Evolutionary conservation across 768 basidiomycete genomes (phyloP), one percentile per base, ranked within the genome.

Genomic region (Boletellus ananas): DNA sequence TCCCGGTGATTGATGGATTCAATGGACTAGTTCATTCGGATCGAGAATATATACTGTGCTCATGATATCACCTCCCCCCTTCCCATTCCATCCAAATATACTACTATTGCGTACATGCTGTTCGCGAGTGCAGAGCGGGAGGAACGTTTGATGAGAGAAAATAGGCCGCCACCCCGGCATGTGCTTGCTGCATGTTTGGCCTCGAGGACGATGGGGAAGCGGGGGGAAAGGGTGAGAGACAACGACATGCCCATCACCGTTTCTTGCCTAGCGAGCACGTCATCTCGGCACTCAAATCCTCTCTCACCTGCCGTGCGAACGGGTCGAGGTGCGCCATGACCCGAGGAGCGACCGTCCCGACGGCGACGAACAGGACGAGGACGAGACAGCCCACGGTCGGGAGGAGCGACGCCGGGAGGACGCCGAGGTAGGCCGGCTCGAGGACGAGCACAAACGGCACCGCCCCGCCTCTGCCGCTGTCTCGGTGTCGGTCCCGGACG

Each of bases 381-480:
- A 69, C 23, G 37, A 74, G 61, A 35, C 68, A 55, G 23, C 44
- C 48, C 8, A 70, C 21, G 11, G 67, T 68, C 17, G 73, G 71
- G 0, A 70, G 17, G n/a, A 84, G 62, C 0, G 82, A 77, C 16
- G 72, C 71, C 9, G 85, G 85, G 25, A 88, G 62, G 20, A 83
- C 64, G 14, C 80, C 82, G n/a, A 81, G 58, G 47, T 78, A 73
- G 2, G 81, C 64, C 23, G 81, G 86, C 57, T 88, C 86, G 38
- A 87, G 60, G 17, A 72, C 64, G 14, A 87, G 56, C 48, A 74
- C 63, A 55, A 87, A 72, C 3, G 83, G 73, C 6, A 86, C 74
- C 1, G 80, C n/a, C n/a, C n/a, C 72, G 9, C 83, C 29, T 0
- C 61, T 10, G 36, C 11, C 20, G 6, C 14, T 7, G 18, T 4